Evolutionary conservation across 495 filamentous ascomycete species (phyloP).

Genomic region (Penicillium samsonianum): DNA sequence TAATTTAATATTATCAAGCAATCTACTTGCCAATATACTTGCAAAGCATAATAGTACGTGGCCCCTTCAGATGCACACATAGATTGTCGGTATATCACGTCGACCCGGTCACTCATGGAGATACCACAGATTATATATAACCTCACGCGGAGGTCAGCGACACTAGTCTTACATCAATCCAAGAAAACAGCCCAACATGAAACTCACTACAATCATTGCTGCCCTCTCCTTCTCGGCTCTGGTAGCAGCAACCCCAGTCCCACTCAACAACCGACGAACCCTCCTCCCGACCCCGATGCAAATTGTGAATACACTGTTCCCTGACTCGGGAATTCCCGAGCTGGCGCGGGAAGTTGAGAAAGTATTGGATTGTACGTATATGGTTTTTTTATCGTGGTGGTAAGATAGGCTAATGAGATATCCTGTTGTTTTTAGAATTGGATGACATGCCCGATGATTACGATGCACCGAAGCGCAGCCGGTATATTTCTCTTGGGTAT

Average conservation of each 20-base stretch:
- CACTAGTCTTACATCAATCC: not conserved
- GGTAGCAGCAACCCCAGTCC: constrained; percentile 16
- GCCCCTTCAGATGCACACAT: not conserved
- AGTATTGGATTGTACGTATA: not conserved
- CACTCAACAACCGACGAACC: not conserved
- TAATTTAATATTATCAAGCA: not conserved
- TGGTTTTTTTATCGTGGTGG: not conserved
- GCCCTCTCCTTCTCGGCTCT: constrained; percentile 16
- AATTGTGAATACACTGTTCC: constrained; percentile 20
- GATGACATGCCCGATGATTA: not conserved
- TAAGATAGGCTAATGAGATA: not conserved
- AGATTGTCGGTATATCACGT: not conserved
- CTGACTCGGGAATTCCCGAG: constrained; percentile 20
- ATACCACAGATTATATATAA: not conserved
- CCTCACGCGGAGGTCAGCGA: not conserved
- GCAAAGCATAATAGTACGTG: not conserved
- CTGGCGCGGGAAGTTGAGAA: constrained; percentile 18
- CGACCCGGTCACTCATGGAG: not conserved
- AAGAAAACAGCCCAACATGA: constrained; percentile 13
- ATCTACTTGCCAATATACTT: no score
- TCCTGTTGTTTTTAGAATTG: not conserved
- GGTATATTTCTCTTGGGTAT: not conserved
- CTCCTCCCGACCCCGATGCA: constrained; percentile 20
- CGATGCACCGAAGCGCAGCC: not conserved
- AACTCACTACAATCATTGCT: constrained; percentile 21